Evolutionary conservation across 2,329 filamentous ascomycete genomes (phyloP).

Genomic region (Penicillium concentricum): DNA sequence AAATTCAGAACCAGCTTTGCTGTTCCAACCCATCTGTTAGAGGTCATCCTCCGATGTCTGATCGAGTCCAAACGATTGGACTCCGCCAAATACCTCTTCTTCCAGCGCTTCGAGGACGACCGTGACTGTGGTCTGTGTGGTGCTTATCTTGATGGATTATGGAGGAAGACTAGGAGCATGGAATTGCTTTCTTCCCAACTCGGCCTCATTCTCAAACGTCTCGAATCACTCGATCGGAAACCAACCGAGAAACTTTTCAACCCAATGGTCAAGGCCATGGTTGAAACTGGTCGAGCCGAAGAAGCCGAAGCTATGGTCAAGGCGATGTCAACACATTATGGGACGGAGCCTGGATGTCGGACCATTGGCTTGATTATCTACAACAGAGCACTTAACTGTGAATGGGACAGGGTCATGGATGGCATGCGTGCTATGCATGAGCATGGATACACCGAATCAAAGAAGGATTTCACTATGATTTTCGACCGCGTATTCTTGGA

Average conservation of each 20-base stretch:
- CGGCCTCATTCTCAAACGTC: constrained; percentile 27
- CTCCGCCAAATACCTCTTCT: constrained; percentile 39
- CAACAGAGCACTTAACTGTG: constrained; percentile 36
- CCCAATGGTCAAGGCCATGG: constrained; percentile 40
- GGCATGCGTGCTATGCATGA: constrained; percentile 40
- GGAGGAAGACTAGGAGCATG: constrained; percentile 41
- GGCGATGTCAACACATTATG: constrained; percentile 35
- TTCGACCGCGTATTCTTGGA: constrained; percentile 45
- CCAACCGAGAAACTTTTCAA: constrained; percentile 43
- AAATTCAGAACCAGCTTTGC: constrained; percentile 29
- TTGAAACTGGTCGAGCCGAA: constrained; percentile 37
- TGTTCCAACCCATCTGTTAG: constrained; percentile 33
- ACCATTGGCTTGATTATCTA: constrained; percentile 40
- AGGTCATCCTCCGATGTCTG: constrained; percentile 38
- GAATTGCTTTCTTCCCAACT: constrained; percentile 37
- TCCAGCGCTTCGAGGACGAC: constrained; percentile 34
- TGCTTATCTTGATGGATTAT: constrained; percentile 38
- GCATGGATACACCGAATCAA: constrained; percentile 29
- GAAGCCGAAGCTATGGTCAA: constrained; percentile 37
- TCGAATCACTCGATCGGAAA: constrained; percentile 30
- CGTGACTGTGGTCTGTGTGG: constrained; percentile 36
- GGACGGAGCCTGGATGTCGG: constrained; percentile 31
- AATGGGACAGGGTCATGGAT: constrained; percentile 43
- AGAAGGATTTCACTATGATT: constrained; percentile 30
- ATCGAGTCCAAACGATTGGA: constrained; percentile 39